Evolutionary conservation across 495 filamentous ascomycete genomes (phyloP).

Genomic region (Apiosordaria backusii): DNA sequence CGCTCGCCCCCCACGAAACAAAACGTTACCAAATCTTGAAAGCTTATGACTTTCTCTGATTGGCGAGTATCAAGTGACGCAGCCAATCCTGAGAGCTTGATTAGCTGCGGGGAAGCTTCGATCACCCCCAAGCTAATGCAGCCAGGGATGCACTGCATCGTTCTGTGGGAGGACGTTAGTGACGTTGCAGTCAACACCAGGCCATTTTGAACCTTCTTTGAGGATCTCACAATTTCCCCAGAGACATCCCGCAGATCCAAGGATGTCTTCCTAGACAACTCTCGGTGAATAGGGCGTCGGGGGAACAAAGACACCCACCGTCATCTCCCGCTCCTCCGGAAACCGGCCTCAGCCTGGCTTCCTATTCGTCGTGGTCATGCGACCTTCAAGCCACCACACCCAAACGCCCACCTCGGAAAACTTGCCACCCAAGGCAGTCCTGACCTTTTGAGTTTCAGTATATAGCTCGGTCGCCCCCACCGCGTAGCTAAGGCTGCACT

Average conservation of each 20-base stretch:
- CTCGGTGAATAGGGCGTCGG: neutral
- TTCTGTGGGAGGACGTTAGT: neutral
- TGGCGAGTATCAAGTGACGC: slow-evolving; percentile 14
- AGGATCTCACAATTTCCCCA: slow-evolving; percentile 5
- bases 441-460: neutral
- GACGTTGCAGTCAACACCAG: neutral
- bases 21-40: slow-evolving; percentile 31
- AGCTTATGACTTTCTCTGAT: slow-evolving; percentile 29
- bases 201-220: slow-evolving; percentile 4
- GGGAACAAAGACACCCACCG: neutral
- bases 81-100: slow-evolving; percentile 16
- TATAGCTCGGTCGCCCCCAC: slow-evolving; percentile 5
- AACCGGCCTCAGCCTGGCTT: neutral
- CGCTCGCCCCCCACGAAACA: slow-evolving; percentile 22
- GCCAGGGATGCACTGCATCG: slow-evolving; percentile 21
- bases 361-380: slow-evolving; percentile 11
- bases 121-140: slow-evolving; percentile 27
- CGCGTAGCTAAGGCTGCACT: neutral
- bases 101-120: slow-evolving; percentile 26
- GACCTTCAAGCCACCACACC: slow-evolving; percentile 4
- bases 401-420: neutral
- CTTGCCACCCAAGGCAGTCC: slow-evolving; percentile 6
- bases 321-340: neutral
- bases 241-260: neutral
- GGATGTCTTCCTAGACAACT: neutral